Base-by-base conservation (phyloP, 1,139 yeast species). In the Suhomyces guaymorum region DNA sequence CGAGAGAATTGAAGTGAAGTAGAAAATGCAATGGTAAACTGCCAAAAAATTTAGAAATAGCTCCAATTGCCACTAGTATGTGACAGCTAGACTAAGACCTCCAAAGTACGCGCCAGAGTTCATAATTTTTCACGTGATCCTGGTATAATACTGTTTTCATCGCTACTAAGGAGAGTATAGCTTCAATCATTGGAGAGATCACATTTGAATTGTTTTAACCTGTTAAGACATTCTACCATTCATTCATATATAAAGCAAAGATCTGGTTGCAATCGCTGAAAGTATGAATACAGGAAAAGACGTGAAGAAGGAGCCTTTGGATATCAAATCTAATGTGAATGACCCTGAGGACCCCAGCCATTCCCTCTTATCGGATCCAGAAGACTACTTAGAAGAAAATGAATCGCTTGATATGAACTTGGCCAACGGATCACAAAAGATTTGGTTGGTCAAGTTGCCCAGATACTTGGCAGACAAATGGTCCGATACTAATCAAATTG, bases 401-500 rank as follows among this genome's bases (percentile, higher is more conserved):
- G 89, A 82, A 53, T 70, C 83, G 2, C 63, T 84, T 32, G 85
- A 83, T 53, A 62, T 84, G 66, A 78, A 82, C 50, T 54, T 83
- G 30, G 44, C 61, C 6, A 61, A 64, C 19, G 77, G 80, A 8
- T 65, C 63, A 30, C 80, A 80, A 48, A 88, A 88, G 51, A 82
- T 92, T 26, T 92, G 98, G 98, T 68, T 92, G 18, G 96, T 92
- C 17, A 79, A 95, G 49, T 66, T 92, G 49, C 97, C 98, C 4
- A 79, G 86, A 52, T 89, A 88, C 53, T 68, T 92, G 43, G 85
- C 95, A 31, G 89, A 83, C 33, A 73, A 77, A 47, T 89, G 97
- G 96, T 75, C 80, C 37, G 73, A 82, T 43, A 73, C 78, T 29
- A 78, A 73, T 11, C 66, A 66, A 24, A 61, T 84, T 41, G 71